Evolutionary conservation across 768 basidiomycete species (phyloP), one percentile per base, ranked within the genome.

Genomic region (Trametes coccinea): DNA sequence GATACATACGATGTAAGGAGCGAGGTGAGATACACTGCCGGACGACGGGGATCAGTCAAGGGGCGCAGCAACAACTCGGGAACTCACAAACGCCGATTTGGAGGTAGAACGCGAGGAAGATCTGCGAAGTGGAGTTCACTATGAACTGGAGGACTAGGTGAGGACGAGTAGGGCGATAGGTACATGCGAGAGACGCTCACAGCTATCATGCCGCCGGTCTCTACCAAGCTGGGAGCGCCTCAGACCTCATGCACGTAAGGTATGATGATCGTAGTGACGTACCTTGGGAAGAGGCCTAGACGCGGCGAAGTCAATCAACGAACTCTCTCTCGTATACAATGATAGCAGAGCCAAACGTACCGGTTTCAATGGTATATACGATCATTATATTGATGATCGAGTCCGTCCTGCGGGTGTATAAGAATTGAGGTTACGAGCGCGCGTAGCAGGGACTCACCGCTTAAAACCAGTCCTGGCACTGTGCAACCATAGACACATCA

Each of bases 341-440:
- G 47, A 13, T 9, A 30, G 27, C 10, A 30, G 4, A 7, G 29
- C 2, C 41, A 16, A 4, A 51, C 58, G 9, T 9, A 54, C 59
- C 52, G 5, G 59, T 60, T 29, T 53, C 37, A 31, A 60, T 17
- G 1, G 41, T 48, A 29, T 60, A 60, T 30, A 60, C 29, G 13
- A 60, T 60, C 52, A 60, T 30, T 1, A n/a, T 40, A 39, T 60
- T 60, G 46, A 60, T 54, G 17, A 54, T 39, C 1, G 59, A 54
- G 39, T 60, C 53, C 22, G 59, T 60, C 39, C 59, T 60, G 37
- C 30, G 8, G 14, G 16, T 2, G 29, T 8, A 45, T 14, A 5
- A 5, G n/a, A n/a, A n/a, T n/a, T n/a, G n/a, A n/a, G n/a, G n/a
- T n/a, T n/a, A n/a, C n/a, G n/a, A n/a, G n/a, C n/a, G n/a, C n/a